Percentiles rank a stretch among this genome's conserved stretches.
These are phyloP conservation scores for Lycium barbarum DNA, from an alignment of 257 asterid species.

Conservation along the genomic window DNA sequence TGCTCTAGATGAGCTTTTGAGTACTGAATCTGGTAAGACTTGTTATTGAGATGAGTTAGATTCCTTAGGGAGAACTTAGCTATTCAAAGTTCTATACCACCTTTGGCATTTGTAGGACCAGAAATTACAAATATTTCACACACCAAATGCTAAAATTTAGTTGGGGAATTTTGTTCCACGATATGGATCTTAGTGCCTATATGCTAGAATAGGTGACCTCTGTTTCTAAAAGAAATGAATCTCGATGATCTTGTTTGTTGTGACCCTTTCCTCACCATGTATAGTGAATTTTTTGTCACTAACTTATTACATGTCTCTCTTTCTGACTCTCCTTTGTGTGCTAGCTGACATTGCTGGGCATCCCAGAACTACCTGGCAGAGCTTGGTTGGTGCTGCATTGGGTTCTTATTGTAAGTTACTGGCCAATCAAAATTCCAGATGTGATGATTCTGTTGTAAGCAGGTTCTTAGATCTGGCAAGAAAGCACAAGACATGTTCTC, in stretches of 20 bases:
- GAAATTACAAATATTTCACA: slow-evolving; percentile 16
- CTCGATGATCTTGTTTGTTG: slow-evolving; percentile 15
- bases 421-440: slow-evolving; percentile 44
- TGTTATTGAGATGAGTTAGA: slow-evolving; percentile 30
- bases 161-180: slow-evolving; percentile 11
- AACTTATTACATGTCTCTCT: slow-evolving; percentile 32
- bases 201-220: slow-evolving; percentile 25
- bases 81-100: slow-evolving; percentile 7
- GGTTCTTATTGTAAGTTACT: slow-evolving; percentile 59
- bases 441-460: slow-evolving; percentile 48
- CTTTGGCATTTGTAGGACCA: not conserved
- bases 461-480: slow-evolving; percentile 70
- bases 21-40: slow-evolving; percentile 61
- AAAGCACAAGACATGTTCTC: slow-evolving; percentile 68
- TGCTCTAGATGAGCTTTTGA: slow-evolving; percentile 71
- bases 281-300: not conserved
- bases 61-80: slow-evolving; percentile 3
- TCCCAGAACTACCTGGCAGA: slow-evolving; percentile 52
- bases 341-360: slow-evolving; percentile 51
- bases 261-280: not conserved
- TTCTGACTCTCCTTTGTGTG: slow-evolving; percentile 16
- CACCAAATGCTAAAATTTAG: not conserved
- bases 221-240: slow-evolving; percentile 7
- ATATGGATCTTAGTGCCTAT: slow-evolving; percentile 9
- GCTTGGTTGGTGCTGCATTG: slow-evolving; percentile 81